phyloP scores from a whole-genome alignment of 2,329 filamentous ascomycete species.

The Nemania serpens region DNA sequence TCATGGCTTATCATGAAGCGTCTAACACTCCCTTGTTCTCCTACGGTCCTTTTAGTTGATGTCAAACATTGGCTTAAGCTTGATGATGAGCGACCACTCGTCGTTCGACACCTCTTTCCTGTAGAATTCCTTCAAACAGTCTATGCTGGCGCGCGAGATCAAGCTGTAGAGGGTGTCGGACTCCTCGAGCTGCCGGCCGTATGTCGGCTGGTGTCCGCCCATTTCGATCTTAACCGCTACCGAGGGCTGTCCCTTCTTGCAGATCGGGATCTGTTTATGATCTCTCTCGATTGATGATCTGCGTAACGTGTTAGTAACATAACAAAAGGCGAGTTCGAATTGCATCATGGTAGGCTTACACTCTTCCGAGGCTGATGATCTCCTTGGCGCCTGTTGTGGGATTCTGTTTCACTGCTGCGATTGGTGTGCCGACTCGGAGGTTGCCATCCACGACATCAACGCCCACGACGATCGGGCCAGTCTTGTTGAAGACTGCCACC shows the following conservation, averaged over 20 bases:
- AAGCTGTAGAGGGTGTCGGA: conserved; percentile 84
- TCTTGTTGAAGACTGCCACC: conserved; percentile 98
- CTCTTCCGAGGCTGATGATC: conserved; percentile 83
- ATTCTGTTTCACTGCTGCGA: conserved; percentile 85
- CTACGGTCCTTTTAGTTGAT: conserved; percentile 59
- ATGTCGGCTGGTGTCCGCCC: conserved; percentile 88
- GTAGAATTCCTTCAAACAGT: conserved; percentile 96
- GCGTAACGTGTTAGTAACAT: conserved; percentile 35
- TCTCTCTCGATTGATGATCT: conserved; percentile 97
- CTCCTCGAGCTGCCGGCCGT: conserved; percentile 94
- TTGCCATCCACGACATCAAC: conserved; percentile 94
- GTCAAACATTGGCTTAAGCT: conserved; percentile 94
- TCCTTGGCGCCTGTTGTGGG: conserved; percentile 80
- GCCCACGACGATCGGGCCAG: conserved; percentile 89
- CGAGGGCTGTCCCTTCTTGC: conserved; percentile 96
- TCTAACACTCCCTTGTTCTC: not conserved
- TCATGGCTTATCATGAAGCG: not conserved
- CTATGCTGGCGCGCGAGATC: conserved; percentile 86
- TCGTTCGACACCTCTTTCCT: conserved; percentile 65
- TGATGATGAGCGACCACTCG: conserved; percentile 93
- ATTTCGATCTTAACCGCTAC: conserved; percentile 98
- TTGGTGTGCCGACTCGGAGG: conserved; percentile 84
- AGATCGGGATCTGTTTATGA: conserved; percentile 89
- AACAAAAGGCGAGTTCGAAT: not conserved
- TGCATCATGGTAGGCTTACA: conserved; percentile 64